A percentile compares a stretch with the other conserved stretches of the same genome.
Conservation (phyloP, 352 stramenopile species). For the Pythium plurisporium region DNA sequence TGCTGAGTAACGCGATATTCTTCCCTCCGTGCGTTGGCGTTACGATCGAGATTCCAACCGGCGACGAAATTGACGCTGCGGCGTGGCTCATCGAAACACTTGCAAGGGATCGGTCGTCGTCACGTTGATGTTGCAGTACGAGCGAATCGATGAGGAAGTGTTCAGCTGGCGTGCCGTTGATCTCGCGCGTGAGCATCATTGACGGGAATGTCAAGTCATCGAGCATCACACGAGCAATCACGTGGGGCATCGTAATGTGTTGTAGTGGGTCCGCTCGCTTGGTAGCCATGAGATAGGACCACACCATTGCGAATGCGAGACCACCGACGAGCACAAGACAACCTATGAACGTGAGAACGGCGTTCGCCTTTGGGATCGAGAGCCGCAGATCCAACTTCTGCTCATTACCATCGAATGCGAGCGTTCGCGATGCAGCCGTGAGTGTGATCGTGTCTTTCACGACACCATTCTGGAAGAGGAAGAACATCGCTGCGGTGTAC, state of each 20-base stretch:
- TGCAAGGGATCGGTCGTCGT: too few relatives aligned
- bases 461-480: slow-evolving; percentile 11
- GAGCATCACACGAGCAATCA: slow-evolving; percentile 9
- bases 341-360: neutral
- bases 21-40: neutral
- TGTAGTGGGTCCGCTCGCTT: neutral
- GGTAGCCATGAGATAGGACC: neutral
- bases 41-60: neutral
- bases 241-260: slow-evolving; percentile 1
- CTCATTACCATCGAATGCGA: slow-evolving; percentile 3
- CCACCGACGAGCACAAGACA: neutral
- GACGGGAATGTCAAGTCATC: slow-evolving; percentile 4
- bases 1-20: neutral
- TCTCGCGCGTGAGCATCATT: neutral
- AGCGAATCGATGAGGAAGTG: slow-evolving; percentile 2
- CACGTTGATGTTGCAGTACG: neutral
- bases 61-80: neutral
- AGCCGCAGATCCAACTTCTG: neutral
- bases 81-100: too few relatives aligned
- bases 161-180: neutral
- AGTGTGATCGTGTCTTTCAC: neutral
- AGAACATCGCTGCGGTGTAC: slow-evolving; percentile 5
- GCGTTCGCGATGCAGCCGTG: neutral
- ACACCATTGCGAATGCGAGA: neutral
- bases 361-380: slow-evolving; percentile 1